Base-by-base conservation (phyloP, 345 rosid genomes). In the Salix purpurea region DNA sequence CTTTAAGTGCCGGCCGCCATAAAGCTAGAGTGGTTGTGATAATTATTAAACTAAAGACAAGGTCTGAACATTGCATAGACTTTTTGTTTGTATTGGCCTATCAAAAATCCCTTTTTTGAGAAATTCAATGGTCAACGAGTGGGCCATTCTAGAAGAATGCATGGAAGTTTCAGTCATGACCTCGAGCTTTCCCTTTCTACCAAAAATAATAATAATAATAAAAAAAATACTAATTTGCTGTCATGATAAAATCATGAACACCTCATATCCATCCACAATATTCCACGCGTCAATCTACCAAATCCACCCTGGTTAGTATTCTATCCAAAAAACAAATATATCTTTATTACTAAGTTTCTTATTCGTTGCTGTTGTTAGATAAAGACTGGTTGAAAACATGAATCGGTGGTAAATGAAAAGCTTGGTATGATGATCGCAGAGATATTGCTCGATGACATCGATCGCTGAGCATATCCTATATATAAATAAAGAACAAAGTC, bases 91-190 rank as follows among this genome's bases (percentile, higher is more conserved):
- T 52, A 73, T 72, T 77, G 82, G 74, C 60, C 72, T 32, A 80
- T 42, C 54, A 72, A 72, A 15, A 3, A 40, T 23, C 11, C 6
- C 8, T 14, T 1, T 3, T 12, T 18, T 66, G 44, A 71, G 42
- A 50, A 48, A 5, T 37, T 50, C 40, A 24, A 70, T 4, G 1
- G 84, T 86, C 83, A 80, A 80, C 84, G 30, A 44, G 74, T 34
- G 84, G 85, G 80, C 46, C 81, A 21, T 28, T 24, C 13, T 7
- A 24, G 76, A 76, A 76, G 74, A 80, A 73, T 40, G 60, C 83
- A 56, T 70, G 78, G 80, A 84, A 76, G 86, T 72, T 84, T 80
- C 87, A 36, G 23, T 26, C 8, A 4, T 56, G 14, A 5, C 36
- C 46, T 71, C 28, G 42, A 44, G 67, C 66, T 78, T 44, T 48